Base-by-base conservation (phyloP, 2,329 filamentous ascomycete genomes). In the Salinomyces thailandicus region DNA sequence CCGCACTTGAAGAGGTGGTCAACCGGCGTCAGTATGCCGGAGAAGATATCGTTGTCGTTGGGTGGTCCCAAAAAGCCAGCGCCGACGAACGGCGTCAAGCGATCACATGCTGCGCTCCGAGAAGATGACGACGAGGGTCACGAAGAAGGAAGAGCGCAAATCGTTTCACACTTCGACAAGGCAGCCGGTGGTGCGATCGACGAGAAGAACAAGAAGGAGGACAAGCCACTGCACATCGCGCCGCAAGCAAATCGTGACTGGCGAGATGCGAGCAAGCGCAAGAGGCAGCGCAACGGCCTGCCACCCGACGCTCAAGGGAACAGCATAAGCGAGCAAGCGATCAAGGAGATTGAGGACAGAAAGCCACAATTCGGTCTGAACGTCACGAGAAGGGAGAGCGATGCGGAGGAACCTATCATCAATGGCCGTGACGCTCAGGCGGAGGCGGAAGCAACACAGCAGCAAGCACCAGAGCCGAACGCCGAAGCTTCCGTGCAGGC, bases 161-260 rank as follows among this genome's bases (percentile, higher is more conserved):
- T 60, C 34, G 71, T 76, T 16, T 67, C 68, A 5, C 71, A 71
- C 18, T 77, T 73, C 51, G 71, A 75, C 53, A 60, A 60, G 2
- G 53, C 61, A 32, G 63, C 62, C 17, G 68, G 71, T 46, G 62
- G 72, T 18, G 72, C 68, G 9, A 56, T 72, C 36, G 59, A 62
- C 36, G 60, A 57, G 39, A 33, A 31, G 18, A 53, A 50, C 14
- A 42, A 49, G 31, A 52, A 53, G 38, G 48, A 54, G 22, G 56
- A 62, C 48, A 67, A 49, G 17, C 64, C 65, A 5, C 63, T 75
- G 30, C 62, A 82, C 13, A 84, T 85, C 45, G 62, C 67, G 18
- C 62, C 62, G 26, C 65, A 72, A 49, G 60, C 63, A 44, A 82
- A 81, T 57, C 66, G 70, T 36, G 73, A 81, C 60, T 80, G 76